phyloP scores from a whole-genome alignment of 1,284 basidiomycete genomes.

The Testicularia cyperi region DNA sequence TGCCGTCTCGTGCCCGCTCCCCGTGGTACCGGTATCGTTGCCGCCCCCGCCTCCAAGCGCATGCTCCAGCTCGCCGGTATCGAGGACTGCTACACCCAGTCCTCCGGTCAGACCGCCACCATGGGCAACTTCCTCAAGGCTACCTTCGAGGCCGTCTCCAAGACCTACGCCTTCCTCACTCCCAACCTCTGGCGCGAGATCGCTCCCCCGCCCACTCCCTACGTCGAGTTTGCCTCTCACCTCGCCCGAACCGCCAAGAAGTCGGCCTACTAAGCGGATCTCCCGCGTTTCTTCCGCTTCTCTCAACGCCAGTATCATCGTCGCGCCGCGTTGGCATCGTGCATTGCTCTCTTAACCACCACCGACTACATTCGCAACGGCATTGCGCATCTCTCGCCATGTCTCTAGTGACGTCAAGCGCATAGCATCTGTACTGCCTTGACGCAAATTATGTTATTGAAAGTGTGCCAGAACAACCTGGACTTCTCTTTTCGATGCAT shows the following conservation, averaged over 20 bases:
- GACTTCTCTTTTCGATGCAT: no score
- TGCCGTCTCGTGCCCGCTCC: constrained; percentile 96
- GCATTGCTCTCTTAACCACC: no score
- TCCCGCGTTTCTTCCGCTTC: neutral
- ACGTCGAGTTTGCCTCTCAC: constrained; percentile 58
- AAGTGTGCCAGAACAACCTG: no score
- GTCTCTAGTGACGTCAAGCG: no score
- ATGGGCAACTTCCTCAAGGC: constrained; percentile 99
- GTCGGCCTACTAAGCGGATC: constrained; percentile 38
- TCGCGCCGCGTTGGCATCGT: no score
- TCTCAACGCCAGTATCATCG: neutral
- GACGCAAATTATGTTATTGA: no score
- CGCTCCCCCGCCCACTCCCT: constrained; percentile 69
- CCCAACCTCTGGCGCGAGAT: constrained; percentile 95
- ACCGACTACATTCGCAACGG: no score
- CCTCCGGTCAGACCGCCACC: constrained; percentile 95
- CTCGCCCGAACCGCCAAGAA: constrained; percentile 56
- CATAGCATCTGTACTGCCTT: no score
- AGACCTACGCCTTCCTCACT: constrained; percentile 95
- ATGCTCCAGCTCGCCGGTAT: constrained; percentile 96
- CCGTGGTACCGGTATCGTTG: constrained; percentile 98
- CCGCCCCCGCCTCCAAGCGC: constrained; percentile 94
- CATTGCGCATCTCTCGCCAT: no score
- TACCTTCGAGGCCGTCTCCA: constrained; percentile 93
- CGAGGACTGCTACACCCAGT: constrained; percentile 89